Base-by-base conservation (phyloP, 2,329 filamentous ascomycete genomes). In the Graphilbum fragrans region DNA sequence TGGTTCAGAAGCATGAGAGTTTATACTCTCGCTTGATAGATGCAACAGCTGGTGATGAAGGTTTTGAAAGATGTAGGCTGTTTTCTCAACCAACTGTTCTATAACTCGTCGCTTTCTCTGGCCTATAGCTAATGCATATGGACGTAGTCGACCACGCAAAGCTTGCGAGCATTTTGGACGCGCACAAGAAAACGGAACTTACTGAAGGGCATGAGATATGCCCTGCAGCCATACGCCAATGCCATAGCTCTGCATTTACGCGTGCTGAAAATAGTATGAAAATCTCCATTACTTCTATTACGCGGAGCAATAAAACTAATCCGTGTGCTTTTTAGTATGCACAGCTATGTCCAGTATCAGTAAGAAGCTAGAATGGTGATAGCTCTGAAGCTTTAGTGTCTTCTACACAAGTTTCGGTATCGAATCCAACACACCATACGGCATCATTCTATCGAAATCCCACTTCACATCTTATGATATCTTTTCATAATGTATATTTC, bases 241-340 rank as follows among this genome's bases (percentile, higher is more conserved):
- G 41, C 19, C 41, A 19, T 10, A 39, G 41, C 16, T 17, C 32
- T 9, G 18, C 41, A 6, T 43, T 43, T 36, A 5, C 31, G 3
- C 21, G 36, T 12, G 37, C 41, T 16, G 41, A 43, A 14, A 43
- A 29, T 5, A 39, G 41, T 43, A n/a, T n/a, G n/a, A n/a, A n/a
- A n/a, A n/a, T n/a, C n/a, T n/a, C n/a, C n/a, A n/a, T n/a, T n/a
- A n/a, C n/a, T n/a, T n/a, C n/a, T n/a, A n/a, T n/a, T n/a, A n/a
- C n/a, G n/a, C n/a, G n/a, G n/a, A n/a, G n/a, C n/a, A n/a, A n/a
- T n/a, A n/a, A n/a, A n/a, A n/a, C n/a, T n/a, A n/a, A n/a, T n/a
- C n/a, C n/a, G n/a, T n/a, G n/a, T n/a, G n/a, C n/a, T n/a, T n/a
- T n/a, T n/a, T n/a, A n/a, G n/a, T n/a, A n/a, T n/a, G n/a, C n/a